phyloP scores from a whole-genome alignment of 768 basidiomycete genomes.

The Sporobolomyces pararoseus region DNA sequence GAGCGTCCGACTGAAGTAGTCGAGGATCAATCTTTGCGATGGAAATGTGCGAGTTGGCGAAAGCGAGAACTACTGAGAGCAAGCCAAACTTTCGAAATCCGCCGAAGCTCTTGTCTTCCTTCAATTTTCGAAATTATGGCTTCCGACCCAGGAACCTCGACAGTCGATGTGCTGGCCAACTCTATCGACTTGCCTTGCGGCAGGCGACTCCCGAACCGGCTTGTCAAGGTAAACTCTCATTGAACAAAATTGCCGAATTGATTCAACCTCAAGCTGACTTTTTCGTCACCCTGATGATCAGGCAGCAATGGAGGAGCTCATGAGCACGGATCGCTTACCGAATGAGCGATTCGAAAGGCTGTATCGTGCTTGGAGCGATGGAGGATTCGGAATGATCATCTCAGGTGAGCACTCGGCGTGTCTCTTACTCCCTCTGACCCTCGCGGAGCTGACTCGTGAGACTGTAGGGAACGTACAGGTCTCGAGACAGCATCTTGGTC shows the following conservation, averaged over 20 bases:
- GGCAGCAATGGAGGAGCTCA: constrained; percentile 88
- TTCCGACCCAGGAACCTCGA: not conserved
- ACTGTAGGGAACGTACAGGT: constrained; percentile 64
- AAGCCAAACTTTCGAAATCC: too few species aligned
- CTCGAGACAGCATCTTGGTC: constrained; percentile 57
- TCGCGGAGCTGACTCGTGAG: not conserved
- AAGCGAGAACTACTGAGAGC: too few species aligned
- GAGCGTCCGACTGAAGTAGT: too few species aligned
- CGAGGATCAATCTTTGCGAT: too few species aligned
- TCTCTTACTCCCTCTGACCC: not conserved
- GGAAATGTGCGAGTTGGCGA: too few species aligned
- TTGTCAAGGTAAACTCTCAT: constrained; percentile 60
- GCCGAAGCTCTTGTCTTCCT: too few species aligned
- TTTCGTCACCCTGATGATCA: constrained; percentile 48
- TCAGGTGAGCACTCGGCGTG: constrained; percentile 57
- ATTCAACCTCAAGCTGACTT: not conserved
- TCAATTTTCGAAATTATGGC: too few species aligned
- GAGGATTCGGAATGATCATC: constrained; percentile 81
- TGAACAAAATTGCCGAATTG: too few species aligned
- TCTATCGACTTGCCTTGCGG: constrained; percentile 28
- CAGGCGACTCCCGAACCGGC: constrained; percentile 51
- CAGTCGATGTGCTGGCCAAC: not conserved
- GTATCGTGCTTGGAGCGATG: constrained; percentile 69
- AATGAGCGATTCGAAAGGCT: constrained; percentile 62
- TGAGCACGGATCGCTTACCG: constrained; percentile 64